These are phyloP conservation scores for Saccharomycopsis olivae DNA, from an alignment of 805 yeast genomes.

Conservation along the genomic window DNA sequence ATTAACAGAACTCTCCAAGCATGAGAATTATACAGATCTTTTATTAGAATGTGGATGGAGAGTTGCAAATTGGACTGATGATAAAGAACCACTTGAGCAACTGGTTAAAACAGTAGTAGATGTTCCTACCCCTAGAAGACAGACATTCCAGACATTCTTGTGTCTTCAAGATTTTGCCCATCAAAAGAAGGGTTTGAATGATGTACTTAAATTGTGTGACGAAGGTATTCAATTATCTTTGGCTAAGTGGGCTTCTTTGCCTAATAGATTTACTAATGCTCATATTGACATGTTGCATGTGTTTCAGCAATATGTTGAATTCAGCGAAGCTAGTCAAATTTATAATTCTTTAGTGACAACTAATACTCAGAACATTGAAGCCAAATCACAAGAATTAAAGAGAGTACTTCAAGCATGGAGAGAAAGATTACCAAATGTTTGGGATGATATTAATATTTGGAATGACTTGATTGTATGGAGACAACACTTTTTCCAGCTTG, in stretches of 20 bases:
- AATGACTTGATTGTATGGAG: conserved; percentile 97
- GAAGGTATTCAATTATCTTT: conserved; percentile 92
- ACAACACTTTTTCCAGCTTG: conserved; percentile 94
- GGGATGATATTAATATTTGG: conserved; percentile 99
- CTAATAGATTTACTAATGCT: conserved; percentile 61
- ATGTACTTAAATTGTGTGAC: conserved; percentile 78
- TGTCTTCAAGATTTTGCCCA: conserved; percentile 90
- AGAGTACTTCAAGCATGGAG: conserved; percentile 96
- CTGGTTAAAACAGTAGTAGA: conserved; percentile 95
- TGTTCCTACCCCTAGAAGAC: conserved; percentile 96
- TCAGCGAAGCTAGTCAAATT: conserved; percentile 93
- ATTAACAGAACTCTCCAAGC: conserved; percentile 89
- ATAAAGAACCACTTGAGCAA: conserved; percentile 87
- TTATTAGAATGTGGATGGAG: conserved; percentile 99
- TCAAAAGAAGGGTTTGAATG: conserved; percentile 76
- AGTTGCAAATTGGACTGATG: conserved; percentile 96
- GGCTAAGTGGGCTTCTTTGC: conserved; percentile 88
- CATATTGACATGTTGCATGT: conserved; percentile 86
- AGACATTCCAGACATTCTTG: conserved; percentile 88
- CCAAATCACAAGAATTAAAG: conserved; percentile 87
- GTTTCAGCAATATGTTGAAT: conserved; percentile 95
- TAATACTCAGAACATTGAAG: conserved; percentile 84
- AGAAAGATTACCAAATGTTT: conserved; percentile 87
- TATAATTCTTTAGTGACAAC: conserved; percentile 82
- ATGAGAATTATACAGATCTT: conserved; percentile 94